phyloP scores from a whole-genome alignment of 805 yeast species.

The Metschnikowia borealis region DNA sequence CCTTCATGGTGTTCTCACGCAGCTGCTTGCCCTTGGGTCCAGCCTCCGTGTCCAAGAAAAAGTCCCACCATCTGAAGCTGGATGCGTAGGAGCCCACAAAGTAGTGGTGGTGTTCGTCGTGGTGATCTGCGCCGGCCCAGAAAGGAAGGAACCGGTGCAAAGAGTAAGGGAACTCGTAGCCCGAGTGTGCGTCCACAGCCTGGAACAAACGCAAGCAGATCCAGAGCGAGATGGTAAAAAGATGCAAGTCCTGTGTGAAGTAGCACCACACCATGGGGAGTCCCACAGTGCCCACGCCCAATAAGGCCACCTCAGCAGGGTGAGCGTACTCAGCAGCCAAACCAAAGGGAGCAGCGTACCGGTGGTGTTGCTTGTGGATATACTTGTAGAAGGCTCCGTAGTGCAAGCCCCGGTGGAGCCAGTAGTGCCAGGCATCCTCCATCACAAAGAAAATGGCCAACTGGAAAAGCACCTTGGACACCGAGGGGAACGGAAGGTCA shows the following conservation, averaged over 20 bases:
- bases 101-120: slow-evolving; percentile 57
- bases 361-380: slow-evolving; percentile 58
- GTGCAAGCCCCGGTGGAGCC: slow-evolving; percentile 56
- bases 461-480: slow-evolving; percentile 39
- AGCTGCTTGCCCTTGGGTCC: slow-evolving; percentile 74
- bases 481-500: slow-evolving; percentile 51
- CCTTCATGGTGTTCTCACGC: slow-evolving; percentile 63
- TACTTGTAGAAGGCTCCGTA: slow-evolving; percentile 53
- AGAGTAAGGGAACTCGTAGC: slow-evolving; percentile 62
- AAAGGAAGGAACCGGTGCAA: slow-evolving; percentile 53
- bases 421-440: slow-evolving; percentile 60
- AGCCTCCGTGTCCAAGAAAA: slow-evolving; percentile 79
- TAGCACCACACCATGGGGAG: slow-evolving; percentile 54
- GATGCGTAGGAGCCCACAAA: slow-evolving; percentile 94
- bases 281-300: slow-evolving; percentile 60
- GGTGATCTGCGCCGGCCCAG: slow-evolving; percentile 67
- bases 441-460: slow-evolving; percentile 48
- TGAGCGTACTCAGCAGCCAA: slow-evolving; percentile 61
- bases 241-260: slow-evolving; percentile 43
- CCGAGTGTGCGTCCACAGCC: slow-evolving; percentile 60
- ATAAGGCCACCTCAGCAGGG: slow-evolving; percentile 53
- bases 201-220: slow-evolving; percentile 50
- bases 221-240: slow-evolving; percentile 54
- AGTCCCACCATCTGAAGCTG: slow-evolving; percentile 96
- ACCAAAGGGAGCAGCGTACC: slow-evolving; percentile 62